Base-by-base conservation (phyloP, 2,329 filamentous ascomycete species). In the Zymoseptoria ardabiliae region DNA sequence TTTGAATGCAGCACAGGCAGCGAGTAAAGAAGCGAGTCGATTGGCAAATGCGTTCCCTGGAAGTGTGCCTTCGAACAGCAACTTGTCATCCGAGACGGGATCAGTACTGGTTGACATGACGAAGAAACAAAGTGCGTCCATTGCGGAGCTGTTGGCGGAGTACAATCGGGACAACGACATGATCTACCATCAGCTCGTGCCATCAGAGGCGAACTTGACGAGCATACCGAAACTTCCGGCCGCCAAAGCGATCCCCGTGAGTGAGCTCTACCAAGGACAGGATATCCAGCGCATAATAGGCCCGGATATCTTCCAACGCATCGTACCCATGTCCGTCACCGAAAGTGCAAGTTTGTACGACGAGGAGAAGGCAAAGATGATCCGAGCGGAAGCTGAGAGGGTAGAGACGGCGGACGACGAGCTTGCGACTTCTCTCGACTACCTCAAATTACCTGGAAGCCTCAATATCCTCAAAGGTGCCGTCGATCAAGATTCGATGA, bases 271-370 rank as follows among this genome's bases (percentile, higher is more conserved):
- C 70, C 91, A 95, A 59, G 93, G 93, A 1, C 94, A 97, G 75
- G 94, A 99, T 72, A 97, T 99, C 50, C 91, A 96, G 73, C 84
- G 91, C 23, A 97, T 99, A 63, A 97, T 96, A 45, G 95, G 95
- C 0, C 93, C 94, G 0, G 94, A 99, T 71, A 88, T 99, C 55
- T 99, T 99, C 75, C 87, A 94, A 66, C 96, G 96, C 73, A 96
- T 99, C 61, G 90, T 97, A 2, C 94, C 94, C 0, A 88, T 97
- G 78, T 89, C 91, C 2, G 93, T 99, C 1, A 99, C 94, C 0
- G 93, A 99, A 74, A 95, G 91, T 22, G 94, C 94, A 11, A 97
- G 94, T 77, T 77, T 97, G 68, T 99, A 99, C 72, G 94, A 97
- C 65, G 94, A 99, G 75, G 94, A 99, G 73, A 99, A 99, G 76